Percentiles rank a stretch among this genome's conserved stretches.
phyloP scores from a whole-genome alignment of 371 early-diverging fungal genomes.

The Syncephalastrum racemosum region DNA sequence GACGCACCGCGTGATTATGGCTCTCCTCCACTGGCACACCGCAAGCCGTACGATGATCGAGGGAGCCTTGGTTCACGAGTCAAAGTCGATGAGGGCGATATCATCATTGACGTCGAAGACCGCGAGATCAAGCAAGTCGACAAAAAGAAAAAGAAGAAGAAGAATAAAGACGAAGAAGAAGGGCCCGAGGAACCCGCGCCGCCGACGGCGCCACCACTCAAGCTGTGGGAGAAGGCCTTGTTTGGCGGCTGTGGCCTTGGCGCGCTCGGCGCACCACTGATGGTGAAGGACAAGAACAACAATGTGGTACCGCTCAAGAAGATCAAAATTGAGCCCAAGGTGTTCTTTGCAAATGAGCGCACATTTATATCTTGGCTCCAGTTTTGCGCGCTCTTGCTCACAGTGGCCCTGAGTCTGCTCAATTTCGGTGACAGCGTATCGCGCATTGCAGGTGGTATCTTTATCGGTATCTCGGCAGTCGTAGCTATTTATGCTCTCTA shows the following conservation, averaged over 20 bases:
- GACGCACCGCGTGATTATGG: conserved; percentile 13
- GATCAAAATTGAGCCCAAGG: conserved; percentile 98
- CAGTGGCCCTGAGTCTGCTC: conserved; percentile 78
- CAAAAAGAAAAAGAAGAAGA: conserved; percentile 4
- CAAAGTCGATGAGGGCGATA: conserved; percentile 11
- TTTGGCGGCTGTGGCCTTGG: conserved; percentile 4
- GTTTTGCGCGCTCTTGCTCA: conserved; percentile 74
- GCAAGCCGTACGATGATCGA: not conserved
- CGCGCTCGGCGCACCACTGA: not conserved
- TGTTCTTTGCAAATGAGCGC: conserved; percentile 99
- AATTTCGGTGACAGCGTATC: conserved; percentile 84
- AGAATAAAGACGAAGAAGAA: not conserved
- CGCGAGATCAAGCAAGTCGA: conserved; percentile 1
- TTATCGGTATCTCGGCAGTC: conserved; percentile 58
- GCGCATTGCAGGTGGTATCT: conserved; percentile 72
- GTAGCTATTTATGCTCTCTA: conserved; percentile 85
- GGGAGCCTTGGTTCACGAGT: conserved; percentile 8
- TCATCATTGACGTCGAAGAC: conserved; percentile 11
- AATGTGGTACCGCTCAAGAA: conserved; percentile 56
- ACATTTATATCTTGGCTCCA: conserved; percentile 95
- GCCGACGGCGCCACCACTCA: conserved; percentile 2
- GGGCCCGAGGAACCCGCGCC: no score
- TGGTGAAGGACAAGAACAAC: conserved; percentile 19
- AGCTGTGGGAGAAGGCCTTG: conserved; percentile 10
- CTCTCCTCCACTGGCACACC: conserved; percentile 8